Base-by-base conservation (phyloP, 305 asterid species). In the Plantago lanceolata region DNA sequence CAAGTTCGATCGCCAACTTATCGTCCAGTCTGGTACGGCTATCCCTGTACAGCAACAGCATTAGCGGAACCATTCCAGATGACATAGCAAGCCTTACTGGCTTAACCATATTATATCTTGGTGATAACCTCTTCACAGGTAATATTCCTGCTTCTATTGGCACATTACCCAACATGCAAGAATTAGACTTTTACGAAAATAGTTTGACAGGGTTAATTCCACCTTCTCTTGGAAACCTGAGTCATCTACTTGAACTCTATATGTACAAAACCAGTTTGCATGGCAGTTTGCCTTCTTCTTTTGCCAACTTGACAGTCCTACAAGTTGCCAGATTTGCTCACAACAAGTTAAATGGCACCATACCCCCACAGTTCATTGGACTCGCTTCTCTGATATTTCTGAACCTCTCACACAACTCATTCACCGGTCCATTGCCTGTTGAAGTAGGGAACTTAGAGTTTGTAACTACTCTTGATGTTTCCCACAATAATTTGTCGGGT, bases 131-230 rank as follows among this genome's bases (percentile, higher is more conserved):
- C 0, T 45, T 84, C 64, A 75, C 86, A 1, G 85, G 92, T 47
- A 76, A 78, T 65, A 84, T 84, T 20, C 89, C 92, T 7, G 20
- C 56, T 29, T 87, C 74, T 61, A 71, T 87, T 21, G 90, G 90
- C 35, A 45, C 48, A 19, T 56, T 87, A 58, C 59, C 59, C 19
- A 65, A 76, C 43, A 53, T 87, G 56, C 72, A 69, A 48, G 69
- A 63, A 19, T 50, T 84, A 57, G 68, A 49, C 53, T 72, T 84
- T 20, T 75, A 81, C 19, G 60, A 77, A 64, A 81, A 75, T 48
- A 72, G 29, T 68, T 37, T 87, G 37, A 75, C 85, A 0, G 89
- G 89, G 8, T 47, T 19, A 48, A 69, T 84, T 35, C 95, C 92
- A 0, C 40, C n/a, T 64, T 77, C 84, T 18, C 64, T 87, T 48